These are phyloP conservation scores for Curvularia sp. DNA, from an alignment of 2,329 filamentous ascomycete genomes.

Conservation along the genomic window DNA sequence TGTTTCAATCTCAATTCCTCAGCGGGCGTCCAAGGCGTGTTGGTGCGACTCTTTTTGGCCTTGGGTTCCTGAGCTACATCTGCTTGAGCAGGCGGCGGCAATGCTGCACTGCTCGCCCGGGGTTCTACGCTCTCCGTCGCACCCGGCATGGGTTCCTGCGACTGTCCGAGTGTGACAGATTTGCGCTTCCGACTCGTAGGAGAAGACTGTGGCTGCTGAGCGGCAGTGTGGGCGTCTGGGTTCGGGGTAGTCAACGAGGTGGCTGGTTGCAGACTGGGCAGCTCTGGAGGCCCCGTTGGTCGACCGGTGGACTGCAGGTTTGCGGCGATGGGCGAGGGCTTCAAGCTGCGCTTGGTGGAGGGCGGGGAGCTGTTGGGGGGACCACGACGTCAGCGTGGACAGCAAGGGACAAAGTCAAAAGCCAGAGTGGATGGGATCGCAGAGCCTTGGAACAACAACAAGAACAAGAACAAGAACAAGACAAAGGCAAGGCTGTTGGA, in stretches of 20 bases:
- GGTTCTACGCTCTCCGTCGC: slow-evolving; percentile 25
- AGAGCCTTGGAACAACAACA: not conserved
- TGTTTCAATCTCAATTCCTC: slow-evolving; percentile 92
- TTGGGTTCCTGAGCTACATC: slow-evolving; percentile 49
- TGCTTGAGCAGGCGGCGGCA: slow-evolving; percentile 30
- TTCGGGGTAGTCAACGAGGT: slow-evolving; percentile 32
- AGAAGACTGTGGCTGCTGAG: slow-evolving; percentile 33
- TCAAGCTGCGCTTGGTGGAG: slow-evolving; percentile 55
- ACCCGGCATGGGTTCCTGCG: slow-evolving; percentile 36
- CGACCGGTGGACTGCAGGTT: slow-evolving; percentile 33
- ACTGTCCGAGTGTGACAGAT: slow-evolving; percentile 38
- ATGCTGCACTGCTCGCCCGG: slow-evolving; percentile 33
- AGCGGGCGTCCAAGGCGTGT: slow-evolving; percentile 95
- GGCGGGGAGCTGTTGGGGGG: slow-evolving; percentile 50
- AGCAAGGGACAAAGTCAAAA: slow-evolving; percentile 13
- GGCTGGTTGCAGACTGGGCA: slow-evolving; percentile 41
- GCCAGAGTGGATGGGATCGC: slow-evolving; percentile 5
- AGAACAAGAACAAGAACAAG: slow-evolving; percentile 5
- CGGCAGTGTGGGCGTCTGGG: slow-evolving; percentile 31
- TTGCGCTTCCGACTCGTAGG: slow-evolving; percentile 46
- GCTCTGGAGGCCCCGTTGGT: slow-evolving; percentile 34
- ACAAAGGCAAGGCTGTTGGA: slow-evolving; percentile 26
- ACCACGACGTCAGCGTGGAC: slow-evolving; percentile 43
- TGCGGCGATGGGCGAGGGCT: slow-evolving; percentile 52
- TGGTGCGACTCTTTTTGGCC: slow-evolving; percentile 94